A percentile compares a stretch with the other conserved stretches of the same genome.
These are phyloP conservation scores for Sporothrix dimorphospora DNA, from an alignment of 2,329 filamentous ascomycete species.

Conservation along the genomic window DNA sequence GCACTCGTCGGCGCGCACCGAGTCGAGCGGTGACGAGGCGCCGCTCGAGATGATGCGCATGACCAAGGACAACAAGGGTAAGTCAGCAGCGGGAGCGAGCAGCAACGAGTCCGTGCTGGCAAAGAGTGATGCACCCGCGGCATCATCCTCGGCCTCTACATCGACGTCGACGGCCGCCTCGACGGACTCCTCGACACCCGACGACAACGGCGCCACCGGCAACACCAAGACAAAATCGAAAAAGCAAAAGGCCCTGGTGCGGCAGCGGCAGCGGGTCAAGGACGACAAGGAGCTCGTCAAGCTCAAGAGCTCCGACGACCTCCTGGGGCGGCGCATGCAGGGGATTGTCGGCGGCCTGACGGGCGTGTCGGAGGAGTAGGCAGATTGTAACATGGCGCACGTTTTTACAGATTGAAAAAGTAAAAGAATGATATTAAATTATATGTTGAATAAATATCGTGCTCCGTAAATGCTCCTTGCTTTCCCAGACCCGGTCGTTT, in stretches of 20 bases:
- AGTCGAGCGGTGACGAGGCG: conserved; percentile 73
- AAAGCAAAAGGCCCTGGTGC: conserved; percentile 39
- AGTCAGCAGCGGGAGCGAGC: conserved; percentile 22
- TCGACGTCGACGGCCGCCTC: background rate
- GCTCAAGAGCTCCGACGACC: conserved; percentile 61
- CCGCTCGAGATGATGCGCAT: conserved; percentile 80
- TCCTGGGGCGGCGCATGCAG: conserved; percentile 61
- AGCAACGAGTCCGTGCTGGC: too few species aligned
- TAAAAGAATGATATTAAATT: background rate
- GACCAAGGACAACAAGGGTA: conserved; percentile 45
- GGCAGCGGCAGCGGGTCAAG: conserved; percentile 40
- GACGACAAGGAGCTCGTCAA: conserved; percentile 52
- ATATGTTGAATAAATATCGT: conserved; percentile 20
- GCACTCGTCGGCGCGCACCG: conserved; percentile 43
- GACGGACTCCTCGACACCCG: background rate
- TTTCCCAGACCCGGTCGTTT: background rate
- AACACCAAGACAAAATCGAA: conserved; percentile 29
- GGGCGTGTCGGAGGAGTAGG: conserved; percentile 49
- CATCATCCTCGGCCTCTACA: background rate
- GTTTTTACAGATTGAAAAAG: background rate
- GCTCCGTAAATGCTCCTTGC: background rate
- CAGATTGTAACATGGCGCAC: background rate
- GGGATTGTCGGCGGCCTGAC: conserved; percentile 59
- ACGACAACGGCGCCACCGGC: background rate
- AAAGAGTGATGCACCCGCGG: background rate